phyloP scores from a whole-genome alignment of 495 filamentous ascomycete species.

The Hypoxylon fuscum region DNA sequence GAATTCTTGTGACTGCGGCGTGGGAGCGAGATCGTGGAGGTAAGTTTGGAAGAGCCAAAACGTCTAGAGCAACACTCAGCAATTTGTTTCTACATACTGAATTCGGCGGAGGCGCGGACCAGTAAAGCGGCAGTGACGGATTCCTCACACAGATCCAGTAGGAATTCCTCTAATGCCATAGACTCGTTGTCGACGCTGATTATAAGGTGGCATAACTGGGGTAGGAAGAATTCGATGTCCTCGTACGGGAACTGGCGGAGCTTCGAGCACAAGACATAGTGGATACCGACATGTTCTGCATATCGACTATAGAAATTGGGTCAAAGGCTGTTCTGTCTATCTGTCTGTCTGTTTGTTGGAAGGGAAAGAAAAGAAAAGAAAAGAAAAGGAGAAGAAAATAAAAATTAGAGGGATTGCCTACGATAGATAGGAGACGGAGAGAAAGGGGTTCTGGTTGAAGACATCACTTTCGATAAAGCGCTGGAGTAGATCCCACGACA shows the following conservation, averaged over 20 bases:
- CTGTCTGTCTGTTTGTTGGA: too few relatives aligned
- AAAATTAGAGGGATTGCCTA: slow-evolving; percentile 61
- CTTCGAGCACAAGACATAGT: slow-evolving; percentile 82
- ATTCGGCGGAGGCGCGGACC: slow-evolving; percentile 56
- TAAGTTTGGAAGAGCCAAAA: slow-evolving; percentile 88
- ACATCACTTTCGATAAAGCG: slow-evolving; percentile 83
- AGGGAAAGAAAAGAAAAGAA: too few relatives aligned
- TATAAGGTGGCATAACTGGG: slow-evolving; percentile 80
- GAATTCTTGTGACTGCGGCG: slow-evolving; percentile 73
- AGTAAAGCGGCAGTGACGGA: slow-evolving; percentile 79
- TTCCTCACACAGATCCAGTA: slow-evolving; percentile 80
- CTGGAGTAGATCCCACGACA: slow-evolving; percentile 72
- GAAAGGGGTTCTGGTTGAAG: slow-evolving; percentile 82
- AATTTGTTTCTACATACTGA: slow-evolving; percentile 1
- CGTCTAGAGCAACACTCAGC: slow-evolving; percentile 61
- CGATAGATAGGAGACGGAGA: slow-evolving; percentile 81
- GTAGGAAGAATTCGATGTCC: slow-evolving; percentile 86
- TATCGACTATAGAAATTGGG: slow-evolving; percentile 66
- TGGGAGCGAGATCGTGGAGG: slow-evolving; percentile 74
- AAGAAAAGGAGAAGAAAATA: too few relatives aligned
- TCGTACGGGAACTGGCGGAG: slow-evolving; percentile 81
- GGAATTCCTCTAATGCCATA: slow-evolving; percentile 83
- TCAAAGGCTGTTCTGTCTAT: slow-evolving; percentile 12
- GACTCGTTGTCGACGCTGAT: slow-evolving; percentile 84
- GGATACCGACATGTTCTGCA: slow-evolving; percentile 82